phyloP scores from a whole-genome alignment of 768 basidiomycete genomes.

The Mycena pura region DNA sequence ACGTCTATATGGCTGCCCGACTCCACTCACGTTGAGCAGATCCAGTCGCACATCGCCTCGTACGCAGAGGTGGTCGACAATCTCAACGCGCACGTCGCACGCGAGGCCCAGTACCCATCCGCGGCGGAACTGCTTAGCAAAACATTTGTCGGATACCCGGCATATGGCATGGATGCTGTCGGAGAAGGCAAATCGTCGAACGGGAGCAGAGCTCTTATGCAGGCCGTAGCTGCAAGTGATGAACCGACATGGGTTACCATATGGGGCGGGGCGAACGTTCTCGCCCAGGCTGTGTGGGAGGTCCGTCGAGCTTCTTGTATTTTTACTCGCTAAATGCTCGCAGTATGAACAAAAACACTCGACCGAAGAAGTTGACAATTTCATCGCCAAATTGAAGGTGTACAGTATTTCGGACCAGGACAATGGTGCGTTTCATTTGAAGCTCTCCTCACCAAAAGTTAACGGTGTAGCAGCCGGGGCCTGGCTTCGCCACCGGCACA shows the following conservation, averaged over 20 bases:
- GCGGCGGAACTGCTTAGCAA: conserved; percentile 6
- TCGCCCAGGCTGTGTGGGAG: conserved; percentile 15
- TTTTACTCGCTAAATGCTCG: background rate
- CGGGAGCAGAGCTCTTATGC: conserved; percentile 7
- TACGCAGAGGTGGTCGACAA: conserved; percentile 18
- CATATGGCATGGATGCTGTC: conserved; percentile 22
- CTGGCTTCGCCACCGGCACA: conserved; percentile 6
- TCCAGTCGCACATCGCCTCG: background rate
- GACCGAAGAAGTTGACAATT: background rate
- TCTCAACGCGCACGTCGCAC: conserved; percentile 11
- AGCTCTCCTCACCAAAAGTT: background rate
- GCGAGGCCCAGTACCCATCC: conserved; percentile 11
- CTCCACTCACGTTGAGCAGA: conserved; percentile 12
- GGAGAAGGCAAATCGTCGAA: conserved; percentile 7
- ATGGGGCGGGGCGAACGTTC: conserved; percentile 23
- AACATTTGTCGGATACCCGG: conserved; percentile 8
- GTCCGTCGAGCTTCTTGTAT: background rate
- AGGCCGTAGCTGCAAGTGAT: conserved; percentile 3
- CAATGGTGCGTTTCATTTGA: conserved; percentile 5
- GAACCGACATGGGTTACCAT: conserved; percentile 16
- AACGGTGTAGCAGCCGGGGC: background rate
- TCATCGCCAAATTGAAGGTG: conserved; percentile 12
- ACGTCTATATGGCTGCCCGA: conserved; percentile 23
- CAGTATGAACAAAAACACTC: conserved; percentile 20
- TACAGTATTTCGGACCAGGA: conserved; percentile 24